A percentile compares a stretch with the other conserved stretches of the same genome.
Conservation (phyloP, 805 yeast genomes). For the Schwanniomyces polymorphus region DNA sequence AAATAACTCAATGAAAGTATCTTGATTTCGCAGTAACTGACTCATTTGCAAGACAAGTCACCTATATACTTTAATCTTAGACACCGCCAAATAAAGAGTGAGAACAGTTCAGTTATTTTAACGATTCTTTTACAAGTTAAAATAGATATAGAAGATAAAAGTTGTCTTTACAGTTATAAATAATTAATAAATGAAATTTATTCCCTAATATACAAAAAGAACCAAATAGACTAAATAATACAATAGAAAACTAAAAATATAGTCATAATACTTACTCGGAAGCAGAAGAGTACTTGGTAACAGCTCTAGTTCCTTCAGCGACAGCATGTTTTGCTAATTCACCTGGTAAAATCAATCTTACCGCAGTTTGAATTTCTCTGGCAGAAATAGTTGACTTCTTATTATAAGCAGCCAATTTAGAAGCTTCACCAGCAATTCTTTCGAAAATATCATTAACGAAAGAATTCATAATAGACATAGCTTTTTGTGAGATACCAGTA, state of each 20-base stretch:
- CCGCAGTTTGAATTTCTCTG: slow-evolving; percentile 98
- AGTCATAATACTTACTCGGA: slow-evolving; percentile 24
- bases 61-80: too few species aligned
- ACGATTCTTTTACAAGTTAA: too few species aligned
- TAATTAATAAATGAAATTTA: slow-evolving; percentile 3
- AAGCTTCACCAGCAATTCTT: slow-evolving; percentile 97
- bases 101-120: too few species aligned
- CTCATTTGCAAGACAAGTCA: too few species aligned
- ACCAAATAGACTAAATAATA: slow-evolving; percentile 9
- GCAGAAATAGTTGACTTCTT: slow-evolving; percentile 97
- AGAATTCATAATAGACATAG: slow-evolving; percentile 98
- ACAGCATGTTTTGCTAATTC: slow-evolving; percentile 98
- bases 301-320: slow-evolving; percentile 98
- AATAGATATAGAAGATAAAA: too few species aligned
- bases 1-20: too few species aligned
- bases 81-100: too few species aligned
- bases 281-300: slow-evolving; percentile 88
- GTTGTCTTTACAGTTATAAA: background rate
- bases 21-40: too few species aligned
- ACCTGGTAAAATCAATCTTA: slow-evolving; percentile 96
- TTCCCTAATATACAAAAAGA: slow-evolving; percentile 10
- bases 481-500: slow-evolving; percentile 98
- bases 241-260: slow-evolving; percentile 8
- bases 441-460: slow-evolving; percentile 97
- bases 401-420: slow-evolving; percentile 98